Base-by-base conservation (phyloP, 306 rosid genomes). In the Fagus sylvatica region DNA sequence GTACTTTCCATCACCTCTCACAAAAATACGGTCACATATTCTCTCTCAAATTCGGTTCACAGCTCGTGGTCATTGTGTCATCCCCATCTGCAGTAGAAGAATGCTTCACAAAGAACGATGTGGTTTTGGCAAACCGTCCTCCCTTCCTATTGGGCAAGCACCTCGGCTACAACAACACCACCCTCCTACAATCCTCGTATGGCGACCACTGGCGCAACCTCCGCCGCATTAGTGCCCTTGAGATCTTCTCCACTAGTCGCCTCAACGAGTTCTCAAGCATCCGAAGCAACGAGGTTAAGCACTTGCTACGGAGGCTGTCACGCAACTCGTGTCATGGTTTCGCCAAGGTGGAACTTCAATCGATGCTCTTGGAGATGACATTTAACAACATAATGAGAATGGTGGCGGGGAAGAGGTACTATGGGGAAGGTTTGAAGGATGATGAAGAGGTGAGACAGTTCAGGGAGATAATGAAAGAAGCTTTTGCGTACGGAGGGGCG, bases 121-220 rank as follows among this genome's bases (percentile, higher is more conserved):
- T 86, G 68, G 65, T 81, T 30, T 72, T 90, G 0, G 98, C 91
- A 0, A 83, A 87, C 72, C 96, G 96, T 7, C 56, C 86, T 0
- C 76, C 1, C 12, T 39, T 82, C 1, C 19, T 19, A 41, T 11
- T 53, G 42, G 77, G 76, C 54, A 89, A 93, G 83, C 71, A 86
- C 79, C 0, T 90, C 0, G 86, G 53, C 65, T 93, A 80, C 69
- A 59, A 90, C 85, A 6, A 71, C 72, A 87, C 93, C 73, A 74
- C 61, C 2, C 0, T 93, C 0, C 1, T 56, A 0, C 0, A 32
- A 1, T 2, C 97, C 2, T 61, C 92, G 0, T 88, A 90, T 51
- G 96, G 96, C 8, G 94, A 90, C 19, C 93, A 87, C 69, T 93
- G 97, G 97, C 93, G 93, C 22, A 93, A 89, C 87, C 56, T 89